Conservation (phyloP, 495 filamentous ascomycete genomes). For the Viridothelium virens region DNA sequence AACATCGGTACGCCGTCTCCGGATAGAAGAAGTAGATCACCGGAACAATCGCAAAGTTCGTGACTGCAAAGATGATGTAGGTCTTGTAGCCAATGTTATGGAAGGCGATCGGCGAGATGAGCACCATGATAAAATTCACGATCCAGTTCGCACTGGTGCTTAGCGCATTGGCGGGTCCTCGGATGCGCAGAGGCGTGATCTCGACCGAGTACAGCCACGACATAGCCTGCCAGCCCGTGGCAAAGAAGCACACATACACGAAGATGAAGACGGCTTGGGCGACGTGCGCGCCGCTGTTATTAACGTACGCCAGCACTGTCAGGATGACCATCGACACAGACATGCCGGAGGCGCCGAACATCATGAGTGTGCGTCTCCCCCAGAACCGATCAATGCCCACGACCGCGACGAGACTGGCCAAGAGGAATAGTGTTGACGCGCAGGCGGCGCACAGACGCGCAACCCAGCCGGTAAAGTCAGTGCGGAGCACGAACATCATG, state of each 20-base stretch:
- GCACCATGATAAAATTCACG: conserved; percentile 56
- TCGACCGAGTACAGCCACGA: conserved; percentile 70
- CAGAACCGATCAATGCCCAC: conserved; percentile 58
- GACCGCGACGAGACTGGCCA: conserved; percentile 63
- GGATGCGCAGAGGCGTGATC: conserved; percentile 63
- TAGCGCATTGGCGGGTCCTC: conserved; percentile 66
- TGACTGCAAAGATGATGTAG: conserved; percentile 73
- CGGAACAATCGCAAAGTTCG: conserved; percentile 65
- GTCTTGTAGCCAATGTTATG: conserved; percentile 59
- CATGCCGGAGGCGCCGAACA: conserved; percentile 65
- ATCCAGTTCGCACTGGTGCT: conserved; percentile 58
- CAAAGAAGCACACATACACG: conserved; percentile 71
- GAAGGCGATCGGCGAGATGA: conserved; percentile 66
- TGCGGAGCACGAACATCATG: conserved; percentile 52
- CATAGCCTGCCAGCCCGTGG: conserved; percentile 70
- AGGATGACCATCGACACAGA: conserved; percentile 60
- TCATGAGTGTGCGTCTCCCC: conserved; percentile 63
- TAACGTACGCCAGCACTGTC: conserved; percentile 41
- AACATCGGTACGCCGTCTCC: conserved; percentile 62
- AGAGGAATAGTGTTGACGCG: conserved; percentile 68
- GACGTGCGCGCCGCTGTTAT: conserved; percentile 34
- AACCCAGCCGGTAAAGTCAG: conserved; percentile 47
- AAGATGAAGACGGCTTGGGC: conserved; percentile 58
- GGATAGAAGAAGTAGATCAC: conserved; percentile 69
- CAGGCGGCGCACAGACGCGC: conserved; percentile 62